Percentiles rank a stretch among this genome's conserved stretches.
phyloP scores from a whole-genome alignment of 2,329 filamentous ascomycete genomes.

The Aspergillus terreus region DNA sequence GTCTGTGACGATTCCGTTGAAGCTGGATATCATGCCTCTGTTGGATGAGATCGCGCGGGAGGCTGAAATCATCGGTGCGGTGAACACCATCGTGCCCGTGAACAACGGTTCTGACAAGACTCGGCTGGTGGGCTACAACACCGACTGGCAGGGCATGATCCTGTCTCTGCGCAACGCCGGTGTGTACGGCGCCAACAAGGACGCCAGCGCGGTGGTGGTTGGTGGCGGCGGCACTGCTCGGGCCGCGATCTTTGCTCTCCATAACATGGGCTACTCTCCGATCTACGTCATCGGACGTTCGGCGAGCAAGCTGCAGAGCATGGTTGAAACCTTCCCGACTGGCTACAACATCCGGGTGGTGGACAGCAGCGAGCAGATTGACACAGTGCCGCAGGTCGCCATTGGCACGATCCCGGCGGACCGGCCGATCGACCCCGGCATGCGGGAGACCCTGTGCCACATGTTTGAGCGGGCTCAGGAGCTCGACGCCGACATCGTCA shows the following conservation, averaged over 20 bases:
- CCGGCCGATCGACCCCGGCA: constrained; percentile 68
- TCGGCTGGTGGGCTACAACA: constrained; percentile 80
- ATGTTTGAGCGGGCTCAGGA: constrained; percentile 50
- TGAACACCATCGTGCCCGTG: constrained; percentile 83
- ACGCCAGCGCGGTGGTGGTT: constrained; percentile 68
- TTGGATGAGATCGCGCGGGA: constrained; percentile 77
- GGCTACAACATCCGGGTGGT: constrained; percentile 69
- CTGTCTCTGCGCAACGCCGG: constrained; percentile 70
- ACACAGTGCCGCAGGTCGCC: constrained; percentile 63
- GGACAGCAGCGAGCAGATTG: constrained; percentile 50
- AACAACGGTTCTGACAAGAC: constrained; percentile 41
- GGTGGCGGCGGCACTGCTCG: constrained; percentile 89
- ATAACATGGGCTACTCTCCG: constrained; percentile 75
- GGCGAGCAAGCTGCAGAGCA: constrained; percentile 60
- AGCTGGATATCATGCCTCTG: constrained; percentile 77
- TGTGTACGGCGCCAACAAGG: constrained; percentile 44
- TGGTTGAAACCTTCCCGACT: constrained; percentile 69
- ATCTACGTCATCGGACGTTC: constrained; percentile 86
- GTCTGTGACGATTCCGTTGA: constrained; percentile 93
- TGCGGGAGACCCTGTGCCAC: constrained; percentile 61
- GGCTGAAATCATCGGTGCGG: constrained; percentile 78
- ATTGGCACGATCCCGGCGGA: constrained; percentile 91
- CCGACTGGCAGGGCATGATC: constrained; percentile 92
- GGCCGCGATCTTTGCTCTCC: constrained; percentile 83
- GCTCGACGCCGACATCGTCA: constrained; percentile 40